Conservation (phyloP, 345 rosid species). For the Rhizophora apiculata region DNA sequence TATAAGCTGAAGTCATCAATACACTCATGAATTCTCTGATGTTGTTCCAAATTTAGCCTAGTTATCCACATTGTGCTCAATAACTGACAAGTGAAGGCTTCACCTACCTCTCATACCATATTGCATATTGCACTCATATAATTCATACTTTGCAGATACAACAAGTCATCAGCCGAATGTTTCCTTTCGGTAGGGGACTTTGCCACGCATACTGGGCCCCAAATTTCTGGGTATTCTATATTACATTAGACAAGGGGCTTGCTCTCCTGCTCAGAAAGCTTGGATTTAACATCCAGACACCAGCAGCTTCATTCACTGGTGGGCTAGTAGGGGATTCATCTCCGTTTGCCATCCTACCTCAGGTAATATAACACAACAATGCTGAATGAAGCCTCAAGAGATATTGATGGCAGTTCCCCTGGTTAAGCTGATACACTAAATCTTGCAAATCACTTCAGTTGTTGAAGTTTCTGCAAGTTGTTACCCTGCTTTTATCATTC, state of each 20-base stretch:
- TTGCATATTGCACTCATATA: conserved; percentile 1
- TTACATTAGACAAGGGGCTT: conserved; percentile 68
- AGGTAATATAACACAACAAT: conserved; percentile 33
- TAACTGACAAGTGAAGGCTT: conserved; percentile 6
- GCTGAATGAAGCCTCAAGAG: not conserved
- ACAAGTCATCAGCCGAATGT: conserved; percentile 73
- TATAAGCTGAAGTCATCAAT: not conserved
- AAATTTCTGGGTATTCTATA: conserved; percentile 92
- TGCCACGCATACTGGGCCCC: conserved; percentile 99
- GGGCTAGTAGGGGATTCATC: conserved; percentile 85
- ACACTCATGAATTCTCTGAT: not conserved
- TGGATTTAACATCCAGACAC: conserved; percentile 46
- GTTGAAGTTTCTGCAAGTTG: not conserved
- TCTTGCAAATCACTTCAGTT: not conserved
- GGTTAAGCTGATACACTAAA: not conserved
- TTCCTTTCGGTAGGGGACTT: conserved; percentile 97
- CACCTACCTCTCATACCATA: not conserved
- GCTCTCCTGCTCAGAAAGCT: conserved; percentile 53
- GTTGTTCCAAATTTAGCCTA: not conserved
- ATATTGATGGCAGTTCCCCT: not conserved
- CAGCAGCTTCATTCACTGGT: conserved; percentile 82
- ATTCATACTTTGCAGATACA: conserved; percentile 55
- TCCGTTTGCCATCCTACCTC: conserved; percentile 71
- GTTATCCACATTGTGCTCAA: not conserved
- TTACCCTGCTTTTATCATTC: not conserved